These are phyloP conservation scores for Coniochaeta sp. DNA, from an alignment of 2,329 filamentous ascomycete genomes.

Conservation along the genomic window DNA sequence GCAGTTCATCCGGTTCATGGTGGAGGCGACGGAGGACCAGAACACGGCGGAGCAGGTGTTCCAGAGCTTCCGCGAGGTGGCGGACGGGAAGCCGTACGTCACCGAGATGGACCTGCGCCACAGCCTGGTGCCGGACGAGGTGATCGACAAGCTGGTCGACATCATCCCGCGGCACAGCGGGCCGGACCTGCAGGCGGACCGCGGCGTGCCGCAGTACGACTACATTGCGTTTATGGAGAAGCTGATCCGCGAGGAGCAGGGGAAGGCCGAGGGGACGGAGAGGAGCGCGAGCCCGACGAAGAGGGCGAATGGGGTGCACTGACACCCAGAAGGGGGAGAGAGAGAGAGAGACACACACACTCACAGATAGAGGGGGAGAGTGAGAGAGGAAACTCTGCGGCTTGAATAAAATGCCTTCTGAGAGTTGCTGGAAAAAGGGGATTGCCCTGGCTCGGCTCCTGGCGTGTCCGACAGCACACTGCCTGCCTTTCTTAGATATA, in stretches of 20 bases:
- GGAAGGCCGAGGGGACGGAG: conserved; percentile 13
- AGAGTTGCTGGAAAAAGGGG: too few relatives aligned
- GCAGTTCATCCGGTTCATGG: conserved; percentile 99
- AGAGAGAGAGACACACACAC: too few relatives aligned
- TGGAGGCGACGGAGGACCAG: conserved; percentile 96
- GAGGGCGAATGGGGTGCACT: conserved; percentile 27
- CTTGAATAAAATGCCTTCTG: too few relatives aligned
- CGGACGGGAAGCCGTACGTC: conserved; percentile 97
- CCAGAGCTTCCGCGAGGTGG: conserved; percentile 94
- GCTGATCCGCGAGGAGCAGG: conserved; percentile 47
- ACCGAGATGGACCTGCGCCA: conserved; percentile 96
- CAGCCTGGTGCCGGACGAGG: conserved; percentile 89
- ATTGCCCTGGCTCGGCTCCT: too few relatives aligned
- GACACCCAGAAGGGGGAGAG: background rate
- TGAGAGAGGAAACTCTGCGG: background rate
- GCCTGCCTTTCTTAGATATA: background rate
- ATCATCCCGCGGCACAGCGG: conserved; percentile 82
- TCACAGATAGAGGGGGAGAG: too few relatives aligned
- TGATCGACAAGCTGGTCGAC: conserved; percentile 85
- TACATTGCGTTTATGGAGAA: conserved; percentile 97
- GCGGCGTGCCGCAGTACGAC: conserved; percentile 82
- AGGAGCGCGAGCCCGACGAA: conserved; percentile 24
- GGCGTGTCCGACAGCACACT: background rate
- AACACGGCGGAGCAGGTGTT: conserved; percentile 98
- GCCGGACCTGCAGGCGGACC: conserved; percentile 78